Evolutionary conservation across 768 basidiomycete species (phyloP), one percentile per base, ranked within the genome.

Genomic region (Gyrodon lividus): DNA sequence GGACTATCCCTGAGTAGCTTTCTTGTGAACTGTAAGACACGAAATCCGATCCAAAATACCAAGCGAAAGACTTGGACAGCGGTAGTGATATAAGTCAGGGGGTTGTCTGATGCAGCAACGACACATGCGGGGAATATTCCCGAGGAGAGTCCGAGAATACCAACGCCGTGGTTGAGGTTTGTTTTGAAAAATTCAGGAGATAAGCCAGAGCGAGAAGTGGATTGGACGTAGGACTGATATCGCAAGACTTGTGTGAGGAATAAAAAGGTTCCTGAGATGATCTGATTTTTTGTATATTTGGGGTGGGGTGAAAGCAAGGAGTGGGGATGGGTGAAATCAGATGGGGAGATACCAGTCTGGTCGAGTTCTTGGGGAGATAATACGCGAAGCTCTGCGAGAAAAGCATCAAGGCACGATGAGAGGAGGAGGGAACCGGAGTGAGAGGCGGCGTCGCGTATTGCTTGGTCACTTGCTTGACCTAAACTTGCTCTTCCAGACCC

Each of bases 61-160:
- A 82, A 60, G 24, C 80, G 75, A 60, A 74, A 82, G 2, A 71
- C 71, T 56, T 82, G 73, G 13, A 78, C 70, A 6, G 79, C 67
- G 46, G 65, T 70, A 4, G 66, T 65, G 40, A 82, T 72, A 55
- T 75, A 81, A 1, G 70, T 63, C 20, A 76, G 62, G 26, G 67
- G 57, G 22, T 65, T 70, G 9, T 55, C 43, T 0, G 82, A 80
- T 2, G 76, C 69, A 39, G 72, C 76, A 4, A 77, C 76, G 14
- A 81, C 76, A 48, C 77, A 77, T 7, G 82, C 80, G 16, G 77
- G 69, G 38, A 83, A 67, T 48, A 82, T 73, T 24, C 81, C 82
- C 41, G 79, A 81, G n/a, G 80, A 82, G 62, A 81, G 78, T 4
- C 77, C 81, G 6, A 81, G 61, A 43, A 81, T 58, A 12, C 78